Evolutionary conservation across 1,284 basidiomycete species (phyloP).

Genomic region (Ganoderma sinense): DNA sequence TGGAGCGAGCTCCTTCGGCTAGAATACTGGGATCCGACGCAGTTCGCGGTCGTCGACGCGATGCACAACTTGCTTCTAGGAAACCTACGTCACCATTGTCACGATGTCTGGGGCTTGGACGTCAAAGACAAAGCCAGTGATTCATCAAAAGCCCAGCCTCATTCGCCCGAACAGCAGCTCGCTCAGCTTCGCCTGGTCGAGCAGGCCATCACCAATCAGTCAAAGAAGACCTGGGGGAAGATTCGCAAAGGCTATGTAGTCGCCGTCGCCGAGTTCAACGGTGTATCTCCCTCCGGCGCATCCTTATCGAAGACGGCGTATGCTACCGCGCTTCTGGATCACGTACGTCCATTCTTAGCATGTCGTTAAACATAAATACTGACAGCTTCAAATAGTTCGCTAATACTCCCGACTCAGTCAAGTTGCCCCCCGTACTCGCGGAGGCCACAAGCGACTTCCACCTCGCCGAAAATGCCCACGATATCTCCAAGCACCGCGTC

Average conservation of each 20-base stretch:
- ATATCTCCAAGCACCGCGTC: background rate
- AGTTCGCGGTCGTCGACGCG: constrained; percentile 22
- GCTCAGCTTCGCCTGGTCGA: background rate
- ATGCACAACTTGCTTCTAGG: constrained; percentile 15
- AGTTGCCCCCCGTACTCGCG: background rate
- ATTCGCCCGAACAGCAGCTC: background rate
- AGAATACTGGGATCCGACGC: constrained; percentile 46
- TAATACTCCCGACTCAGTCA: too few species aligned
- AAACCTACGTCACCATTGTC: constrained; percentile 12
- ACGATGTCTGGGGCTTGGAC: constrained; percentile 9
- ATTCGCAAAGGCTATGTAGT: too few species aligned
- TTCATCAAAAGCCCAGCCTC: background rate
- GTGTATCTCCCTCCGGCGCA: too few species aligned
- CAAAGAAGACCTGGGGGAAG: background rate
- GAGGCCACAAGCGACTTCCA: constrained; percentile 5
- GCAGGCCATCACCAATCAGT: background rate
- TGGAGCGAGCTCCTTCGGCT: constrained; percentile 46
- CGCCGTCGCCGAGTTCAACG: too few species aligned
- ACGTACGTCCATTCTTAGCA: too few species aligned
- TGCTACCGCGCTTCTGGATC: too few species aligned
- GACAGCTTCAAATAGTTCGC: too few species aligned
- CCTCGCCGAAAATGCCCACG: background rate
- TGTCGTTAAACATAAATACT: too few species aligned
- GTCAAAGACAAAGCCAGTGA: background rate
- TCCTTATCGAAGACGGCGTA: too few species aligned